phyloP scores from a whole-genome alignment of 2,329 filamentous ascomycete species.

The Lasiodiplodia hormozganensis region DNA sequence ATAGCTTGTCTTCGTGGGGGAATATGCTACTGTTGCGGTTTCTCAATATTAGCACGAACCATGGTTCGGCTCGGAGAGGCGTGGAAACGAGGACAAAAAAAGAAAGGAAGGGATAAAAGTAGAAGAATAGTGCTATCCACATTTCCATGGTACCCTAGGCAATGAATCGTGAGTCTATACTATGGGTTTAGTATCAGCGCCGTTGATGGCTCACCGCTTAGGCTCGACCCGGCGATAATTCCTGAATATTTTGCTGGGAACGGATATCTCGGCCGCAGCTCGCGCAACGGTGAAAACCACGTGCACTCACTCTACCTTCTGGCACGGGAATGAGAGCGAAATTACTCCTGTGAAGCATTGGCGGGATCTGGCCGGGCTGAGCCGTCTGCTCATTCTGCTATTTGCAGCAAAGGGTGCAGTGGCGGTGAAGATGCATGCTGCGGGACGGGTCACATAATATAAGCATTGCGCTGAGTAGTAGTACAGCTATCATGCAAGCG shows the following conservation, averaged over 20 bases:
- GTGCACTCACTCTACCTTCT: background rate
- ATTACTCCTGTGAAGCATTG: background rate
- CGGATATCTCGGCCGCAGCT: background rate
- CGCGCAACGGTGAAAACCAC: background rate
- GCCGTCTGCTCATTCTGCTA: background rate
- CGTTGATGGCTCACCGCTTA: background rate
- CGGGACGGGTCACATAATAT: background rate
- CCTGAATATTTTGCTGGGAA: background rate
- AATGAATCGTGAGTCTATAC: background rate
- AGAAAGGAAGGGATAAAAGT: background rate
- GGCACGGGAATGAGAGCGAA: background rate
- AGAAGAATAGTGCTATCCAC: background rate
- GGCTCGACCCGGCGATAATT: background rate
- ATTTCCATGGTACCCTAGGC: background rate
- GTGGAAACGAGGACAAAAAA: background rate
- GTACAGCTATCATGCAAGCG: background rate
- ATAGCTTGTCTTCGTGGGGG: no score
- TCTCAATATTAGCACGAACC: background rate
- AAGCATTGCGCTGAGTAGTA: background rate
- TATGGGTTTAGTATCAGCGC: background rate
- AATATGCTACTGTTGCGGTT: background rate
- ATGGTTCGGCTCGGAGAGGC: background rate
- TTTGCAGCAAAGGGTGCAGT: background rate
- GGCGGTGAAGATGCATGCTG: slow-evolving; percentile 5
- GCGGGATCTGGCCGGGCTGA: background rate